phyloP scores from a whole-genome alignment of 192 early-diverging fungal species.

The Linnemannia hyalina region DNA sequence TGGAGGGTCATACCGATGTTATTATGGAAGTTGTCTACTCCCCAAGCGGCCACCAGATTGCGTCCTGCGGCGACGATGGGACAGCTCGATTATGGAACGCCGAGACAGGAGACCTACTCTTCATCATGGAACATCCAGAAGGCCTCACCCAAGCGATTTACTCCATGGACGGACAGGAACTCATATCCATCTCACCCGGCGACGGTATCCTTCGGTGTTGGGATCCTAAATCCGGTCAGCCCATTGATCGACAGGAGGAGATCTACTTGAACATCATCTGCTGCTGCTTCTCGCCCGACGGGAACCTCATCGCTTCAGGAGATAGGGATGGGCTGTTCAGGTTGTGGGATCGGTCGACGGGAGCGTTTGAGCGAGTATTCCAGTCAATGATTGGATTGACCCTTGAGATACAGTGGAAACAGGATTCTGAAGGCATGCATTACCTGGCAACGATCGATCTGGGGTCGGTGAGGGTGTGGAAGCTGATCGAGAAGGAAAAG shows the following conservation, averaged over 20 bases:
- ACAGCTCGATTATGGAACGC: slow-evolving; percentile 16
- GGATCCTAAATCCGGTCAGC: not conserved
- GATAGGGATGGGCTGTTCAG: not conserved
- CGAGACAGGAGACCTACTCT: not conserved
- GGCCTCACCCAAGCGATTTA: not conserved
- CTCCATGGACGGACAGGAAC: not conserved
- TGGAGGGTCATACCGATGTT: not conserved
- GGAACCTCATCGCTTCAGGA: not conserved
- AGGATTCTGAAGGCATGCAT: not conserved
- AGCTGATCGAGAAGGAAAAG: not conserved
- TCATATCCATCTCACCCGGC: not conserved
- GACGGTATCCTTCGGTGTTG: not conserved
- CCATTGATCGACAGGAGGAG: not conserved
- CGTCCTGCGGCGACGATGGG: not conserved
- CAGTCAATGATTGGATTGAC: not conserved
- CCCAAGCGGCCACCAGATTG: not conserved
- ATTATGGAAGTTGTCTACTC: not conserved
- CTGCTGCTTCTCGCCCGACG: not conserved
- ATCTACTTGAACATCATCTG: not conserved
- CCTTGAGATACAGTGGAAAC: not conserved
- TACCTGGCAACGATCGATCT: not conserved
- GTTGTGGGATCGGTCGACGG: not conserved
- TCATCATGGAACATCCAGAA: not conserved
- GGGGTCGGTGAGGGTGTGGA: not conserved
- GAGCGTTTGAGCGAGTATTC: not conserved